Evolutionary conservation across 345 rosid genomes (phyloP), one percentile per base, ranked within the genome.

Genomic region (Eucalyptus albens): DNA sequence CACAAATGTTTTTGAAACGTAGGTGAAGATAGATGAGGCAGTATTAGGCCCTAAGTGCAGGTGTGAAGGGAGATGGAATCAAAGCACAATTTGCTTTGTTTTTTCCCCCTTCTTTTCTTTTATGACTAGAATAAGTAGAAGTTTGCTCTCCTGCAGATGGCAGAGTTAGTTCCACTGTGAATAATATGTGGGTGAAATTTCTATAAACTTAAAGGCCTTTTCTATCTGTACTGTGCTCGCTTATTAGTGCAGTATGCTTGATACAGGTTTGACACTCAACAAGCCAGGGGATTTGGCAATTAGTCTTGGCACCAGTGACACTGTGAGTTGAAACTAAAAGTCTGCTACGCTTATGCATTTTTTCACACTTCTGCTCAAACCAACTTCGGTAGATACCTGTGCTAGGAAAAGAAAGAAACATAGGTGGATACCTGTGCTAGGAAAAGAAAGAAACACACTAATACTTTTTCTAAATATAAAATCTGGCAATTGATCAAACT

Each of bases 271-370:
- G 91, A 94, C 98, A 81, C 94, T 96, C 56, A 97, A 96, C 92
- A 94, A 92, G 86, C 96, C 99, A 49, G 98, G 99, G 81, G 99
- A 97, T 91, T 87, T 98, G 87, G 99, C 98, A 40, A 95, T 96
- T 88, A 98, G 99, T 92, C 95, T 97, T 60, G 99, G 98, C 91
- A 96, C 98, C 51, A 98, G 99, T 87, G 99, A 97, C 92, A 95
- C 97, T 88, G 99, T 93, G 94, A 93, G 98, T 91, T 44, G 49
- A 49, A 53, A 89, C 49, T 40, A 37, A 33, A 55, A 31, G 69
- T 19, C 69, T 51, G 42, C 69, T 33, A 51, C 12, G 24, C 33
- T 87, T 56, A 50, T 44, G 80, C 59, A 53, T 45, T 62, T 77
- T 77, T 77, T 77, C 29, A 77, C 85, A 77, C 85, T 77, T 77